phyloP scores from a whole-genome alignment of 1,284 basidiomycete species.

The Rhodotorula sp. region DNA sequence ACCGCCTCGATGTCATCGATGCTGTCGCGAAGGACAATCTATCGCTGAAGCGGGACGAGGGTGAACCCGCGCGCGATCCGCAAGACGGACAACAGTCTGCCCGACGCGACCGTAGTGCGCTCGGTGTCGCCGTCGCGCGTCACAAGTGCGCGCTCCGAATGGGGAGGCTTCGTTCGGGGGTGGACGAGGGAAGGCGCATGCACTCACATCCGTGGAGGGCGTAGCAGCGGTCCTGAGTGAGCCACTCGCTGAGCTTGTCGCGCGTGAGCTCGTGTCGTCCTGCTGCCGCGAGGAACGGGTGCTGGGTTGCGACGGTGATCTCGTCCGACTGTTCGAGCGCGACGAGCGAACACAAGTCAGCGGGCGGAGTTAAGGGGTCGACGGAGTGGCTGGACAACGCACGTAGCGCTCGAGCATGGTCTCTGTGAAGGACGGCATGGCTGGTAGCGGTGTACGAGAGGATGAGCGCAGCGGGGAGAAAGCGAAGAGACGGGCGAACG shows the following conservation, averaged over 20 bases:
- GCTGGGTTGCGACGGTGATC: constrained; percentile 14
- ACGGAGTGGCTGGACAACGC: not conserved
- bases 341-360: not conserved
- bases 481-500: not conserved
- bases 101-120: too few relatives aligned
- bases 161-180: not conserved
- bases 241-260: constrained; percentile 17
- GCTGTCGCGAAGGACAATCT: not conserved
- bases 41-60: too few relatives aligned
- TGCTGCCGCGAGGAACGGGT: constrained; percentile 20
- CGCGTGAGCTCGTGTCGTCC: constrained; percentile 11
- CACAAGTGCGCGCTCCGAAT: too few relatives aligned
- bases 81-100: too few relatives aligned
- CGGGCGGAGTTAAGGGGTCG: too few relatives aligned
- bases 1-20: not conserved
- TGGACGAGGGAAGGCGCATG: too few relatives aligned
- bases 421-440: constrained; percentile 1
- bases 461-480: not conserved
- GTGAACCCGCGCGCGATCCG: too few relatives aligned
- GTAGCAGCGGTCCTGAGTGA: constrained; percentile 28
- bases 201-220: constrained; percentile 22
- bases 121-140: too few relatives aligned
- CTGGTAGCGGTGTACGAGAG: not conserved
- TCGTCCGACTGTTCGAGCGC: constrained; percentile 6
- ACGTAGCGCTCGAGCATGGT: constrained; percentile 19